Evolutionary conservation across 1,284 basidiomycete genomes (phyloP), one percentile per base, ranked within the genome.

Genomic region (Apiotrichum sp.): DNA sequence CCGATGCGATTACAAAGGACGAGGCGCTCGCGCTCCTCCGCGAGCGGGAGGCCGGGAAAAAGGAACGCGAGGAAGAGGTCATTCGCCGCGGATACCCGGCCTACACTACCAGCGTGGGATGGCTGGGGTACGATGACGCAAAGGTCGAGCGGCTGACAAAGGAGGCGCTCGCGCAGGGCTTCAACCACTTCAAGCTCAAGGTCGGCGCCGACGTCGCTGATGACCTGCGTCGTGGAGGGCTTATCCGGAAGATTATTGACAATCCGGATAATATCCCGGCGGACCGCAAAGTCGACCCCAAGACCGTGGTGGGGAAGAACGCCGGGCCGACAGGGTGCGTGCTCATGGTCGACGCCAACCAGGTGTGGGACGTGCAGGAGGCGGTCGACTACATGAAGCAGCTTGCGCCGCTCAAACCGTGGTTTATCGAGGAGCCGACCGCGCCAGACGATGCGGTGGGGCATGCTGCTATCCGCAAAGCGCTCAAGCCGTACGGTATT

Each of bases 161-260:
- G 68, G 88, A 89, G 70, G 89, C 92, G 34, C 81, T 98, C 52
- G 77, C 81, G 32, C 84, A 83, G 50, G 93, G 93, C 34, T 95
- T 95, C 83, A 91, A 89, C 78, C 89, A 93, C 78, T 93, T 95
- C 82, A 93, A 93, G 80, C 92, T 95, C 86, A 97, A 97, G 79
- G 92, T 98, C 61, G 93, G 93, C 54, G 86, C 87, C 39, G 82
- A 88, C 74, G 80, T 83, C 52, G 83, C 84, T 41, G 86, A 87
- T 69, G 93, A 97, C 77, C 79, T 93, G 51, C 86, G 90, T 50
- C 84, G 93, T 61, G 89, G 90, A 43, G 83, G 82, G 64, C 81
- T 96, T 66, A 93, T 97, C 67, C 85, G 93, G 56, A 88, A 86
- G 52, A 90, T 97, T 76, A 95, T 98, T 72, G 93, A 98, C 72